These are phyloP conservation scores for Onygena corvina DNA, from an alignment of 2,329 filamentous ascomycete genomes.

Conservation along the genomic window DNA sequence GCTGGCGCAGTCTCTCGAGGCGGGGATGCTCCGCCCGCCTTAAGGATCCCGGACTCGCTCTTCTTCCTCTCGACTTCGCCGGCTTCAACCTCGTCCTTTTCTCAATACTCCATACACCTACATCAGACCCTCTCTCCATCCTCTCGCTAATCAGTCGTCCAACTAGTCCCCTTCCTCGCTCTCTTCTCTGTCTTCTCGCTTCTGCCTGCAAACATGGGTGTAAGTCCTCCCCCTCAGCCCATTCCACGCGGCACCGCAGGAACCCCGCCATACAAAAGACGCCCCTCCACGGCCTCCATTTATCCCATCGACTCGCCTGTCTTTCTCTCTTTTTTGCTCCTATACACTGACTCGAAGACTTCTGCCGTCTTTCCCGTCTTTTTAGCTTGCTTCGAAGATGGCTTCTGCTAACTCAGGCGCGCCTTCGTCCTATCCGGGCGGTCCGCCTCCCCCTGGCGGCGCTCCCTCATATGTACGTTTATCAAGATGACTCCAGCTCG, in stretches of 20 bases:
- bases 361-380: not conserved
- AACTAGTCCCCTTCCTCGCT: not conserved
- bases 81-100: not conserved
- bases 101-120: not conserved
- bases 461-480: conserved; percentile 44
- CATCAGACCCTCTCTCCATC: not conserved
- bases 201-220: conserved; percentile 1
- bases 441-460: conserved; percentile 23
- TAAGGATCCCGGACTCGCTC: not conserved
- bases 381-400: conserved; percentile 27
- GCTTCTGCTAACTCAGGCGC: conserved; percentile 28
- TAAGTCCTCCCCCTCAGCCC: not conserved
- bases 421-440: conserved; percentile 22
- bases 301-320: not conserved
- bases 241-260: not conserved
- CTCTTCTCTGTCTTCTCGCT: not conserved
- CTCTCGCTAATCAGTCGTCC: no score
- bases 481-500: no score
- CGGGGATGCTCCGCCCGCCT: not conserved
- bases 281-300: conserved; percentile 4
- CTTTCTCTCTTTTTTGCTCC: not conserved
- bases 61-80: not conserved
- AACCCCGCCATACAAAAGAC: conserved; percentile 3
- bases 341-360: not conserved
- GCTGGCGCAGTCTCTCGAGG: no score